Percentiles rank a stretch among this genome's conserved stretches.
Evolutionary conservation across 345 rosid genomes (phyloP).

Genomic region (Gossypium ekmanianum): DNA sequence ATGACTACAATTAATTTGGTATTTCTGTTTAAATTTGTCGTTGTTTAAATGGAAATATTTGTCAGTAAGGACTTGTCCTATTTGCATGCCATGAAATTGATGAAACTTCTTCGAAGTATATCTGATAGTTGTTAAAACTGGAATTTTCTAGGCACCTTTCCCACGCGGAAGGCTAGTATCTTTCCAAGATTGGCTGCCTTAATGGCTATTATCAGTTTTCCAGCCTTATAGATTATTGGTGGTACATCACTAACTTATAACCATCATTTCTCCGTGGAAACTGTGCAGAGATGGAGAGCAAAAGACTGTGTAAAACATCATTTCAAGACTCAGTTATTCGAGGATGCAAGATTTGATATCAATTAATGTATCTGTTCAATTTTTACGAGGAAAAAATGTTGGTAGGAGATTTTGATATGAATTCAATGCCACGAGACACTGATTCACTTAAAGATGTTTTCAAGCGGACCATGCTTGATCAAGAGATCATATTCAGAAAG

Average conservation of each 20-base stretch:
- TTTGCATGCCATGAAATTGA: not conserved
- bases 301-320: not conserved
- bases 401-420: slow-evolving; percentile 34
- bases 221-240: slow-evolving; percentile 3
- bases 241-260: slow-evolving; percentile 9
- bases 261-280: slow-evolving; percentile 4
- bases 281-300: slow-evolving; percentile 8
- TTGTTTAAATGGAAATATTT: not conserved
- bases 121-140: not conserved
- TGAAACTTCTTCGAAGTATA: not conserved
- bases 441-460: slow-evolving; percentile 33
- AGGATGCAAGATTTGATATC: slow-evolving; percentile 19
- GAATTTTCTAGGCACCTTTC: not conserved
- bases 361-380: slow-evolving; percentile 12
- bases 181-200: slow-evolving; percentile 6
- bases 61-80: not conserved
- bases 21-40: not conserved
- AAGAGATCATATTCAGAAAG: slow-evolving; percentile 37
- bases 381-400: slow-evolving; percentile 25
- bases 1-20: slow-evolving; percentile 1
- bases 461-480: slow-evolving; percentile 42
- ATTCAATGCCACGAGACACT: slow-evolving; percentile 20
- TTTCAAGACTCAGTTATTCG: slow-evolving; percentile 6
- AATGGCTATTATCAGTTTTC: not conserved
- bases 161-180: not conserved